Evolutionary conservation across 1,139 yeast genomes (phyloP).

Genomic region (Geotrichum cucujoidarum): DNA sequence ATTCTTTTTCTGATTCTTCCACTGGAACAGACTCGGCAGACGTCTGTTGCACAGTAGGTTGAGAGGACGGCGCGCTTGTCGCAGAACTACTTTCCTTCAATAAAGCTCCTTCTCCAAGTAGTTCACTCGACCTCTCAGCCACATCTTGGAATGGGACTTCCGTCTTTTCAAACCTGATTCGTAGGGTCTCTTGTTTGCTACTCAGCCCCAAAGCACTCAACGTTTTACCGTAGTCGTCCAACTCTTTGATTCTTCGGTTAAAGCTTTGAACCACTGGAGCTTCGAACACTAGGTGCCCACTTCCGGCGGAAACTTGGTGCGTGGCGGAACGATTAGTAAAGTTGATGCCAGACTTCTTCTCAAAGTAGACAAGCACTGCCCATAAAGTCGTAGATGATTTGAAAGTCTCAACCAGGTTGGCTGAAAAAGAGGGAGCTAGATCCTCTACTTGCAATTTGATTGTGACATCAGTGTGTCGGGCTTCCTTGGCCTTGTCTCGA

Average conservation of each 20-base stretch:
- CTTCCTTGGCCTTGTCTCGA: constrained; percentile 14
- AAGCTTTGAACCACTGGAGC: constrained; percentile 30
- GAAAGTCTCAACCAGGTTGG: constrained; percentile 27
- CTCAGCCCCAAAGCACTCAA: constrained; percentile 27
- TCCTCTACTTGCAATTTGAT: constrained; percentile 29
- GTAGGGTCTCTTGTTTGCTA: constrained; percentile 27
- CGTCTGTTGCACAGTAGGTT: not conserved
- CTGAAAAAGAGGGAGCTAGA: constrained; percentile 26
- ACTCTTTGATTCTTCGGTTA: constrained; percentile 21
- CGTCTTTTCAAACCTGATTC: constrained; percentile 28
- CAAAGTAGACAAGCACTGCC: constrained; percentile 29
- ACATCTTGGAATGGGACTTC: constrained; percentile 25
- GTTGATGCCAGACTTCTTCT: constrained; percentile 28
- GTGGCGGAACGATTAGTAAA: constrained; percentile 26
- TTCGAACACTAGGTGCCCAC: constrained; percentile 25
- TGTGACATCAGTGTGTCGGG: constrained; percentile 20
- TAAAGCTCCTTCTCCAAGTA: constrained; percentile 12
- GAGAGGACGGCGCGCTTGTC: not conserved
- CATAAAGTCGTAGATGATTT: constrained; percentile 25
- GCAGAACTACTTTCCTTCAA: not conserved
- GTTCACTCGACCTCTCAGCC: constrained; percentile 20
- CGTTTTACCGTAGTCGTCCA: constrained; percentile 26
- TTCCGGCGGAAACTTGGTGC: constrained; percentile 16
- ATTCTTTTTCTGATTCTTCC: not conserved
- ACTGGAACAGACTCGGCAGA: not conserved